Conservation (phyloP, 1,284 basidiomycete genomes). For the Mrakiaceae sp. region DNA sequence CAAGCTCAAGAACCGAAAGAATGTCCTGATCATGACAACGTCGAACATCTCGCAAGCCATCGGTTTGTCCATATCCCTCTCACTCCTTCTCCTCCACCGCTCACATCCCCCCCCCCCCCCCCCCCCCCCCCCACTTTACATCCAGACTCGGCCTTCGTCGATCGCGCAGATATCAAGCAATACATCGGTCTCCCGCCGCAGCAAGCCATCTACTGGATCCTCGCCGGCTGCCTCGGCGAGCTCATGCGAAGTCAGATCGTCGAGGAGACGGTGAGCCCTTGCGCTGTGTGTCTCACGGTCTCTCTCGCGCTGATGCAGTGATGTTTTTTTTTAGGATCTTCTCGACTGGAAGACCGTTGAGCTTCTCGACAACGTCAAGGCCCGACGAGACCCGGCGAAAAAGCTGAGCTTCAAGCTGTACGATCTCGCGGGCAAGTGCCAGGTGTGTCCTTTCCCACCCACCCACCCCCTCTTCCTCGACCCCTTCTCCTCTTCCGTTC, state of each 20-base stretch:
- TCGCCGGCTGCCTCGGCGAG: constrained; percentile 71
- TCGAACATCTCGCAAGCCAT: constrained; percentile 92
- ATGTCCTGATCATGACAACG: constrained; percentile 92
- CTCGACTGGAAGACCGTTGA: constrained; percentile 22
- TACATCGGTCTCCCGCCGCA: constrained; percentile 82
- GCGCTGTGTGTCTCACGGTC: background rate
- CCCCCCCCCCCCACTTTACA: background rate
- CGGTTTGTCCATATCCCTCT: constrained; percentile 42
- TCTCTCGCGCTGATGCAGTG: background rate
- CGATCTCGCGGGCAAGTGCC: constrained; percentile 56
- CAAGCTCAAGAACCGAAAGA: constrained; percentile 83
- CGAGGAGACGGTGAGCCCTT: constrained; percentile 41
- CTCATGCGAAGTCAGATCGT: constrained; percentile 66
- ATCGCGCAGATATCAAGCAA: constrained; percentile 93
- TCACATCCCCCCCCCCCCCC: background rate
- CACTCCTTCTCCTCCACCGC: background rate
- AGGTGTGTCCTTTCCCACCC: constrained; percentile 41
- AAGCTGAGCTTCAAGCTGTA: constrained; percentile 50
- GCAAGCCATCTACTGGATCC: constrained; percentile 86
- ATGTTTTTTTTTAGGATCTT: constrained; percentile 40
- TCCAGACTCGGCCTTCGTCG: constrained; percentile 84
- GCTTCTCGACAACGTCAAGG: constrained; percentile 14
- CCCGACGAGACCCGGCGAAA: constrained; percentile 16
- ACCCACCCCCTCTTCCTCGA: background rate
- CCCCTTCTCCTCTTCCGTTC: background rate